Evolutionary conservation across 345 rosid genomes (phyloP), one percentile per base, ranked within the genome.

Genomic region (Aegle marmelos): DNA sequence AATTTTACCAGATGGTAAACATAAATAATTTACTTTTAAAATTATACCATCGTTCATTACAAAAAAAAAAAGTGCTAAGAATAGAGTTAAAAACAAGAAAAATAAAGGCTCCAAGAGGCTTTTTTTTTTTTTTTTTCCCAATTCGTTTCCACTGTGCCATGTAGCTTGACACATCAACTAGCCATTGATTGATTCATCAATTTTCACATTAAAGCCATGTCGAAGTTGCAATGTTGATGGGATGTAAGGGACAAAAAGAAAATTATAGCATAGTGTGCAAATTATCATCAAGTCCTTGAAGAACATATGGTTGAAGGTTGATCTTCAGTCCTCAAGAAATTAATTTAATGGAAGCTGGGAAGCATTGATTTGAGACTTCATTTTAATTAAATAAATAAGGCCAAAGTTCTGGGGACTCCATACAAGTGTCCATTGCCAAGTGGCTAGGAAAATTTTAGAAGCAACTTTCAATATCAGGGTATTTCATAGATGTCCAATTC

Each of bases 361-460:
- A 64, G 62, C 50, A 54, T 33, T 74, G 30, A 64, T 24, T 72
- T 2, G 56, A 76, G 34, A 75, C 10, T 59, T 79, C 70, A 74
- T 73, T 68, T 81, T 39, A 60, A 72, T 22, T 53, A 19, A 33
- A 45, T 16, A 2, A 19, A 72, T 58, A 6, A 25, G n/a, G 30
- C 54, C 58, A 64, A 76, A 79, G 33, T 65, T 67, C 28, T 54
- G 53, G 53, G 30, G 24, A 33, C 69, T 76, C 81, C 79, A 57
- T 54, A 67, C 75, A 76, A 53, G 61, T 65, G 79, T 25, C 81
- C 63, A 50, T 58, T 7, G 57, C 74, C 25, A 50, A 78, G 81
- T 84, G 89, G 88, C 81, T 78, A 57, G 78, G 77, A 80, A 80
- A 62, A 34, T 68, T 80, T 83, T 11, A 64, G 72, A 78, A 64